A percentile compares a stretch with the other conserved stretches of the same genome.
Evolutionary conservation across 176 grass and related monocot genomes (phyloP).

Genomic region (Hyparrhenia diplandra): DNA sequence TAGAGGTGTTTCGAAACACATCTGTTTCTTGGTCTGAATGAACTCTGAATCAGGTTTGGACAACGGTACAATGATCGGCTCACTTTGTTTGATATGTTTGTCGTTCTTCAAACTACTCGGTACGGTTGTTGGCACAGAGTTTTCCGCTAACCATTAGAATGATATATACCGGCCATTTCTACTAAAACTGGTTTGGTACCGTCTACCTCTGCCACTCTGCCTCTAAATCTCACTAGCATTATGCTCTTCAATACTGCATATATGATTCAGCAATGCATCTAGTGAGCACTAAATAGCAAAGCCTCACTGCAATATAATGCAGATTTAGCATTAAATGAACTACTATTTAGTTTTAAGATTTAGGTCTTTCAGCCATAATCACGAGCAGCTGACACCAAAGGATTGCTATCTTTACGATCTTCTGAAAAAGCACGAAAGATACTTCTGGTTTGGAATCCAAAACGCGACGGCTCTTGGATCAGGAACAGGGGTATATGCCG

Average conservation of each 20-base stretch:
- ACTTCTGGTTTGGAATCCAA: conserved; percentile 4
- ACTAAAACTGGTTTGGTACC: neutral
- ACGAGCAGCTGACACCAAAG: neutral
- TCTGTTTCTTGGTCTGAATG: neutral
- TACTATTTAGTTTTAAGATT: neutral
- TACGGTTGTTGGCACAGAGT: neutral
- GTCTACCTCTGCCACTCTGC: neutral
- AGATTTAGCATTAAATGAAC: neutral
- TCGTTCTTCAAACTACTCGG: neutral
- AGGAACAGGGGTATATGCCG: conserved; percentile 13
- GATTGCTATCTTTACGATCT: neutral
- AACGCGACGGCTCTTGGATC: neutral
- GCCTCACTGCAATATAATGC: neutral
- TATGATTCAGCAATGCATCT: neutral
- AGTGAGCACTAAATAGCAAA: neutral
- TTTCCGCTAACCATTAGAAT: neutral
- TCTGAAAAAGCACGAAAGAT: conserved; percentile 32
- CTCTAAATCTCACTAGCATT: neutral
- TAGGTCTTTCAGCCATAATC: neutral
- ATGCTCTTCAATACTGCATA: neutral
- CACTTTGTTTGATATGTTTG: neutral
- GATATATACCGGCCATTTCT: neutral
- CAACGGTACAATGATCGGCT: too few relatives aligned
- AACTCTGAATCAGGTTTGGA: neutral
- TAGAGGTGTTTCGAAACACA: neutral